phyloP scores from a whole-genome alignment of 768 basidiomycete species.

The Gyrodon lividus region DNA sequence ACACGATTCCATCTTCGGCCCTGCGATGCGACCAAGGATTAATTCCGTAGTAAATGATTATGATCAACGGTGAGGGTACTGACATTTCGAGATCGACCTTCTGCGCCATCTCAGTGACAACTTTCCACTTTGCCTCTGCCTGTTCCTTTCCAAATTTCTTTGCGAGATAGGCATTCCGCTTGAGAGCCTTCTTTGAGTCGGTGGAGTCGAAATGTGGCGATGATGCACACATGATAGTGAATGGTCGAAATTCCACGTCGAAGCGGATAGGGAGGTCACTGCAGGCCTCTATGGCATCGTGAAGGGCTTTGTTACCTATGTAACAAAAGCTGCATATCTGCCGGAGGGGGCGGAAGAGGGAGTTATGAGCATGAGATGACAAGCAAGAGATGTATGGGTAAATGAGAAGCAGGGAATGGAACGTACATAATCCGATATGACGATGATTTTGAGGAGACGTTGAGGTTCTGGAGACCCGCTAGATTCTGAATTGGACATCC shows the following conservation, averaged over 20 bases:
- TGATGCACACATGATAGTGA: conserved; percentile 26
- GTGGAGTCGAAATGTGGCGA: conserved; percentile 10
- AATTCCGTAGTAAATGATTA: not conserved
- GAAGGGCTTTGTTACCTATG: conserved; percentile 37
- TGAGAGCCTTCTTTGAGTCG: conserved; percentile 20
- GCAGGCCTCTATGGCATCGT: conserved; percentile 36
- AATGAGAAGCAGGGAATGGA: not conserved
- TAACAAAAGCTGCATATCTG: conserved; percentile 40
- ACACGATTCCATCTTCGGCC: conserved; percentile 37
- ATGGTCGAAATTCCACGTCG: conserved; percentile 38
- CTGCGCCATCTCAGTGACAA: conserved; percentile 28
- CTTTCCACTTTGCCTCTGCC: conserved; percentile 27
- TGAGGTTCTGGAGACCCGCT: conserved; percentile 12
- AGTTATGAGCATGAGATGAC: conserved; percentile 2
- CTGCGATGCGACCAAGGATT: conserved; percentile 19
- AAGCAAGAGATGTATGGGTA: not conserved
- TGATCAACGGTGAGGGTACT: conserved; percentile 1
- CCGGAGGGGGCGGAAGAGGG: conserved; percentile 6
- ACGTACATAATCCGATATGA: conserved; percentile 37
- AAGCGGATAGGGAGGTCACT: conserved; percentile 32
- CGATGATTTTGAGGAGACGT: conserved; percentile 30
- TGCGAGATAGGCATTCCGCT: conserved; percentile 22
- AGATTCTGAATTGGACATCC: conserved; percentile 21
- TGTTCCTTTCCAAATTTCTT: conserved; percentile 30
- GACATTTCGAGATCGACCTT: conserved; percentile 28